Evolutionary conservation across 23 red algal species (phyloP).

Genomic region (Gracilaria caudata): DNA sequence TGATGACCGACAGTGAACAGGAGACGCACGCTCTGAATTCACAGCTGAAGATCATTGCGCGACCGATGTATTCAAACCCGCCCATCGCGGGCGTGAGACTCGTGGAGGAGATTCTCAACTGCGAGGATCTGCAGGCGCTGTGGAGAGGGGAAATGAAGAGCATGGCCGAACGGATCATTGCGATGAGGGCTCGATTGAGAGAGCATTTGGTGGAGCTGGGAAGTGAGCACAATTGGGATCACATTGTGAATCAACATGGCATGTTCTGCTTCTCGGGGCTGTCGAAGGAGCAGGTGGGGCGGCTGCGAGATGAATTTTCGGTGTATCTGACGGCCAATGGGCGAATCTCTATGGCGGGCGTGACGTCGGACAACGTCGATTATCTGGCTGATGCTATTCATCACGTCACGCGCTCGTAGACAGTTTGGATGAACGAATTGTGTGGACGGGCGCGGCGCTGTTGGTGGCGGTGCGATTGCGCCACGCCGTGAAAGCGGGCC

Average conservation of each 20-base stretch:
- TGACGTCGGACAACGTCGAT: constrained; percentile 75
- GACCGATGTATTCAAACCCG: constrained; percentile 87
- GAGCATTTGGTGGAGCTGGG: constrained; percentile 47
- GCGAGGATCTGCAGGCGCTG: constrained; percentile 49
- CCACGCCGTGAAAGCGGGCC: too few relatives aligned
- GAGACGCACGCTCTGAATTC: constrained; percentile 65
- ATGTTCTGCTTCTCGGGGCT: constrained; percentile 95
- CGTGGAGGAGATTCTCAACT: constrained; percentile 74
- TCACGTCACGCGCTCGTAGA: constrained; percentile 67
- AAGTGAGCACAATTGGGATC: constrained; percentile 73
- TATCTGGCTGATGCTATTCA: constrained; percentile 82
- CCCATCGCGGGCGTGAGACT: constrained; percentile 75
- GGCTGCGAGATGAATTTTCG: constrained; percentile 47
- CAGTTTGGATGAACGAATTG: too few relatives aligned
- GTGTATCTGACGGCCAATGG: constrained; percentile 89
- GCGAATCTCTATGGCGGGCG: constrained; percentile 91
- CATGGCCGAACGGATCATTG: constrained; percentile 82
- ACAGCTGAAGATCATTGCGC: constrained; percentile 87
- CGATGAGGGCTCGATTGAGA: constrained; percentile 74
- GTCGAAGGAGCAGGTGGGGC: constrained; percentile 61
- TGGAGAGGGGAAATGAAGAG: constrained; percentile 83
- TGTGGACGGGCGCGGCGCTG: too few relatives aligned
- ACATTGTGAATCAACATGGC: constrained; percentile 86
- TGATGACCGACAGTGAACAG: constrained; percentile 64
- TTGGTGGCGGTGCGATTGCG: too few relatives aligned